phyloP scores from a whole-genome alignment of 2,329 filamentous ascomycete species.

The Colletotrichum cuscutae region DNA sequence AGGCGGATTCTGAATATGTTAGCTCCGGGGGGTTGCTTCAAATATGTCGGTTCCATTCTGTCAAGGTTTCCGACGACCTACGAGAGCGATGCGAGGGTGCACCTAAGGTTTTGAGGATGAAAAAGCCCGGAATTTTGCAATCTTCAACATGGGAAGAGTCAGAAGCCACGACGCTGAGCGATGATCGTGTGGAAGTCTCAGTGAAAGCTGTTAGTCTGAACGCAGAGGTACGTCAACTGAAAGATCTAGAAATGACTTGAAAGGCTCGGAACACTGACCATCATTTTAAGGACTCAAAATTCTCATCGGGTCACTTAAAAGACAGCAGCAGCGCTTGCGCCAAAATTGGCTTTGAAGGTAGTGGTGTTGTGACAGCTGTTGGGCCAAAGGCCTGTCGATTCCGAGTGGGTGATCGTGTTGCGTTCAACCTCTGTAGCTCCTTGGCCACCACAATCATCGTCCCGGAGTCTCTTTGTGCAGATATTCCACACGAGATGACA shows the following conservation, averaged over 20 bases:
- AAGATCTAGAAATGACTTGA: not conserved
- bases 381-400: not conserved
- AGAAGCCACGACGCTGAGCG: not conserved
- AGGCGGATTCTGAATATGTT: slow-evolving; percentile 45
- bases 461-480: slow-evolving; percentile 3
- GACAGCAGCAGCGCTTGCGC: slow-evolving; percentile 29
- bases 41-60: slow-evolving; percentile 37
- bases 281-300: slow-evolving; percentile 22
- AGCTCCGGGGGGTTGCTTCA: slow-evolving; percentile 40
- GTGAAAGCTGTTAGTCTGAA: slow-evolving; percentile 16
- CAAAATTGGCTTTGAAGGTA: slow-evolving; percentile 33
- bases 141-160: slow-evolving; percentile 2
- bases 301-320: slow-evolving; percentile 2
- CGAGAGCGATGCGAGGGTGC: not conserved
- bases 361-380: slow-evolving; percentile 7
- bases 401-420: slow-evolving; percentile 47
- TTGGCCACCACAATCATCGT: not conserved
- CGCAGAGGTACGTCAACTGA: not conserved
- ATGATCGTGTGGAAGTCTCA: not conserved
- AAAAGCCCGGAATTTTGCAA: not conserved
- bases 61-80: slow-evolving; percentile 6
- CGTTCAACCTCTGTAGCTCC: slow-evolving; percentile 10
- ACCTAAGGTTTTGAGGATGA: not conserved
- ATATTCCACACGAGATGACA: slow-evolving; percentile 42
- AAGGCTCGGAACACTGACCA: not conserved